phyloP scores from a whole-genome alignment of 768 basidiomycete genomes.

The Fistulinella prunicolor region DNA sequence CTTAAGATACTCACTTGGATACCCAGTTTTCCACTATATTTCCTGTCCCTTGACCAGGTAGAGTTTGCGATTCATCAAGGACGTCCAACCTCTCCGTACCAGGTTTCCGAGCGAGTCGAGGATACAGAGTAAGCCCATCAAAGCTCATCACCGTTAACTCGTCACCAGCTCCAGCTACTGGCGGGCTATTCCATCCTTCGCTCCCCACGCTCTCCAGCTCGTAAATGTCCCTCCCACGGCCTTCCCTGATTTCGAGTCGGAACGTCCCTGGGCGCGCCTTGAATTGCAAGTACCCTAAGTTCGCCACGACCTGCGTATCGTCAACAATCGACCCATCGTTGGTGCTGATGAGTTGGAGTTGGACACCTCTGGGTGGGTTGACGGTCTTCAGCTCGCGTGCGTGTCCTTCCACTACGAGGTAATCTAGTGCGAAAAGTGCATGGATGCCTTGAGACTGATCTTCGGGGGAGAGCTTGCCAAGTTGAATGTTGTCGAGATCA shows the following conservation, averaged over 20 bases:
- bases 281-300: constrained; percentile 95
- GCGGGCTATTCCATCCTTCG: constrained; percentile 82
- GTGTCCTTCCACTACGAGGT: constrained; percentile 92
- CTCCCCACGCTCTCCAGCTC: constrained; percentile 83
- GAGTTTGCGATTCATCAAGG: constrained; percentile 46
- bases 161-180: constrained; percentile 63
- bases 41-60: constrained; percentile 28
- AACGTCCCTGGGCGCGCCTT: constrained; percentile 90
- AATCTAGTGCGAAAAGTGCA: constrained; percentile 84
- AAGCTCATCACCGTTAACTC: constrained; percentile 85
- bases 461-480: constrained; percentile 57
- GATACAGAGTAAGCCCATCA: constrained; percentile 86
- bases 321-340: constrained; percentile 49
- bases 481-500: constrained; percentile 94
- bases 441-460: constrained; percentile 57
- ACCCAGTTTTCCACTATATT: constrained; percentile 48
- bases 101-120: constrained; percentile 61
- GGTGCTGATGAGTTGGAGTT: constrained; percentile 69
- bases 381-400: constrained; percentile 69
- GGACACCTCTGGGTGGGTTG: constrained; percentile 83
- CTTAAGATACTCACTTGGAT: constrained; percentile 43
- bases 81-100: constrained; percentile 87
- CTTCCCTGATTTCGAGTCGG: constrained; percentile 76
- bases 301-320: constrained; percentile 91
- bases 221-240: constrained; percentile 78